These are phyloP conservation scores for Tritrichomonas foetus DNA, from an alignment of 208 protist species.

Conservation along the genomic window DNA sequence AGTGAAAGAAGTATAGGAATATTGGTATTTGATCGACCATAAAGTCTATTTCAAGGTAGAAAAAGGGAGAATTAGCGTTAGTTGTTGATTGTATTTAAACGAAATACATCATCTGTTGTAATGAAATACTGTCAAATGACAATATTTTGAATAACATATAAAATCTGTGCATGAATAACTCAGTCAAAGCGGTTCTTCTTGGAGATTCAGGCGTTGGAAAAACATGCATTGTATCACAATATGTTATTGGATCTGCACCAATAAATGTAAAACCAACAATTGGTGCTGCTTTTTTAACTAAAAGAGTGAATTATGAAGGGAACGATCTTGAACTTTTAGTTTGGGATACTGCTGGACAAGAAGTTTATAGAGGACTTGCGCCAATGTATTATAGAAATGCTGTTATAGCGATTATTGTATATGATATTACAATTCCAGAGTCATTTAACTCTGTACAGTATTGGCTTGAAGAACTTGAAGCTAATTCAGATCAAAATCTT, in stretches of 20 bases:
- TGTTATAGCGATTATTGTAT: conserved; percentile 18
- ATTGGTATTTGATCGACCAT: too few species aligned
- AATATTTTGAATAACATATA: too few species aligned
- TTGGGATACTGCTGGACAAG: conserved; percentile 17
- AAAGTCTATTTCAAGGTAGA: too few species aligned
- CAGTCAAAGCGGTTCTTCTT: background rate
- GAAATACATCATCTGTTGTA: too few species aligned
- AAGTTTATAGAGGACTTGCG: background rate
- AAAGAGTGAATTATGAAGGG: background rate
- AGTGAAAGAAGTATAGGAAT: too few species aligned
- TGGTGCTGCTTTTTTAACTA: conserved; percentile 3
- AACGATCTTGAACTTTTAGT: background rate
- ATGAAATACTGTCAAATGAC: too few species aligned
- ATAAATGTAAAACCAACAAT: background rate
- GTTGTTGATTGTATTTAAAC: too few species aligned
- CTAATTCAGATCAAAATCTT: background rate
- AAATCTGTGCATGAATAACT: too few species aligned
- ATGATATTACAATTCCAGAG: background rate
- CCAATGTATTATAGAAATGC: conserved; percentile 38
- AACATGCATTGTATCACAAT: background rate
- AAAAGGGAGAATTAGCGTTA: too few species aligned
- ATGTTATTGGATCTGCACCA: background rate
- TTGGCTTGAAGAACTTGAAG: background rate
- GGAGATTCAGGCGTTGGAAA: conserved; percentile 1
- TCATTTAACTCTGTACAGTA: background rate